These are phyloP conservation scores for Canariomyces notabilis DNA, from an alignment of 2,329 filamentous ascomycete species.

Conservation along the genomic window DNA sequence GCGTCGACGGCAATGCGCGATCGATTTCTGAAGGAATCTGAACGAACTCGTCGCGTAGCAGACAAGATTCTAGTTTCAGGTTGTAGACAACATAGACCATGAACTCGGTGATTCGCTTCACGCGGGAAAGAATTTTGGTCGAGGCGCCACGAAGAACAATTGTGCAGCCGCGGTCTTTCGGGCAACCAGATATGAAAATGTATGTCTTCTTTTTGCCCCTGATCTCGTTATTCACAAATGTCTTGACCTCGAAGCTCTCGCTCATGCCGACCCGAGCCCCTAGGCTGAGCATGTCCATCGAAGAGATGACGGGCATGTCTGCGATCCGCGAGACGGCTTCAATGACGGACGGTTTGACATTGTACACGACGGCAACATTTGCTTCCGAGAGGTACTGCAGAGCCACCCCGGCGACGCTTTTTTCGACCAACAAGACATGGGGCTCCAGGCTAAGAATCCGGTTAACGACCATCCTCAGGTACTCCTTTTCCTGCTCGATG, in stretches of 20 bases:
- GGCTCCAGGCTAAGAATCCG: slow-evolving; percentile 82
- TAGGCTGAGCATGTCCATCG: slow-evolving; percentile 83
- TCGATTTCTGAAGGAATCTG: slow-evolving; percentile 65
- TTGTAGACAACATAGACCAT: slow-evolving; percentile 99
- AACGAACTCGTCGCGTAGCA: slow-evolving; percentile 90
- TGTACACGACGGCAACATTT: slow-evolving; percentile 89
- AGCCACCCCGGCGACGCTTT: slow-evolving; percentile 85
- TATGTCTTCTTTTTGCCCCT: slow-evolving; percentile 84
- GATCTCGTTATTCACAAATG: slow-evolving; percentile 75
- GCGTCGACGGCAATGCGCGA: slow-evolving; percentile 35
- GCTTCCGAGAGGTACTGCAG: slow-evolving; percentile 82
- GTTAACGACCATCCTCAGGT: slow-evolving; percentile 83
- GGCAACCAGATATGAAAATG: slow-evolving; percentile 88
- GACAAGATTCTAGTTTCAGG: slow-evolving; percentile 86
- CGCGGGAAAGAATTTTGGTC: slow-evolving; percentile 62
- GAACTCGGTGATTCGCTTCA: slow-evolving; percentile 94
- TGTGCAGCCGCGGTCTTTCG: slow-evolving; percentile 86
- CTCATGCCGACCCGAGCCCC: slow-evolving; percentile 75
- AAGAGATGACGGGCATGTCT: slow-evolving; percentile 87
- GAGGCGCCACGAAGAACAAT: slow-evolving; percentile 84
- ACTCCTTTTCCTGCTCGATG: slow-evolving; percentile 94
- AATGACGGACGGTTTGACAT: slow-evolving; percentile 93
- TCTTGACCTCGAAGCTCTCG: slow-evolving; percentile 89
- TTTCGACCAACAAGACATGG: slow-evolving; percentile 84
- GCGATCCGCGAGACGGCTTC: slow-evolving; percentile 91